Evolutionary conservation across 345 rosid species (phyloP).

Genomic region (Acer campestre): DNA sequence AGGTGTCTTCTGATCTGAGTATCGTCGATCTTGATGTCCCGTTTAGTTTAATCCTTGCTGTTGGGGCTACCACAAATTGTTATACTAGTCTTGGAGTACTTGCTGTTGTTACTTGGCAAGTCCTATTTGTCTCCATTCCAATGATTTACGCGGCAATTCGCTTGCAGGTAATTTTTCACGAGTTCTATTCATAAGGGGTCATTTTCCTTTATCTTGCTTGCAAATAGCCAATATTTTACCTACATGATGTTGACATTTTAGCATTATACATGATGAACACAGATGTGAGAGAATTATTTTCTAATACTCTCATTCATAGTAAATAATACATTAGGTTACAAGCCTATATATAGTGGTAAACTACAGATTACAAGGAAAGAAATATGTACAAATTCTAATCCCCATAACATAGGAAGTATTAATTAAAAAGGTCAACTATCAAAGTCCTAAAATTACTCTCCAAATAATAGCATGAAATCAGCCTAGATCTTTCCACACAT

Average conservation of each 20-base stretch:
- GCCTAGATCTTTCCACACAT: no score
- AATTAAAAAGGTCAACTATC: no score
- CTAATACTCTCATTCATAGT: no score
- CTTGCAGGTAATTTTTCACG: slow-evolving; percentile 60
- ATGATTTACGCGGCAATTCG: slow-evolving; percentile 63
- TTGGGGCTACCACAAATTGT: slow-evolving; percentile 62
- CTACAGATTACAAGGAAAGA: no score
- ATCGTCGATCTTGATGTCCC: slow-evolving; percentile 92
- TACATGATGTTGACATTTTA: not conserved
- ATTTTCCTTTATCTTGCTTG: not conserved
- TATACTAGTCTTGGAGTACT: slow-evolving; percentile 75
- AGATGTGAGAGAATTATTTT: no score
- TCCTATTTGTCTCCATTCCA: slow-evolving; percentile 76
- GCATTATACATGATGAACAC: not conserved
- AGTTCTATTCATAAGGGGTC: not conserved
- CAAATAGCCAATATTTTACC: not conserved
- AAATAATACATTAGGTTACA: no score
- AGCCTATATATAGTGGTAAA: no score
- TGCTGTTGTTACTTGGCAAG: slow-evolving; percentile 89
- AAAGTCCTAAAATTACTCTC: no score
- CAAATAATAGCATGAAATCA: no score
- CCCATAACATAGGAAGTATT: no score
- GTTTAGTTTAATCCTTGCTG: slow-evolving; percentile 61
- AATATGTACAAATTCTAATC: no score
- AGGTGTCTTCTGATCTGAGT: slow-evolving; percentile 88